These are phyloP conservation scores for Tremellales sp. DNA, from an alignment of 1,284 basidiomycete species.

Conservation along the genomic window DNA sequence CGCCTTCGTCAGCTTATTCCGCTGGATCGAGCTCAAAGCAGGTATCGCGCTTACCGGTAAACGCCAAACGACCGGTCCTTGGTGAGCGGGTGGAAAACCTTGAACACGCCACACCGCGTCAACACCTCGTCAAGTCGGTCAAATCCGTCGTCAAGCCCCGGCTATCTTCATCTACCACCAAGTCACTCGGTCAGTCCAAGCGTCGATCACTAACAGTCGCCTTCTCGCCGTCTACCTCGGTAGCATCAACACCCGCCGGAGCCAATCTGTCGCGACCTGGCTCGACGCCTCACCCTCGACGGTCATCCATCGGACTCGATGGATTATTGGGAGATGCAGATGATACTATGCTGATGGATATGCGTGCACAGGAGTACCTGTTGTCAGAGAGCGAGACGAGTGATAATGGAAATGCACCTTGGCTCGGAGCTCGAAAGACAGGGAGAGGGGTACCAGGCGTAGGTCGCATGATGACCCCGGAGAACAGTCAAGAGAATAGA, in stretches of 20 bases:
- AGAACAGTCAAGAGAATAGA: conserved; percentile 21
- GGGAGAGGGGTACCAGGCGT: conserved; percentile 4
- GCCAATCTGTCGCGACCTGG: conserved; percentile 1
- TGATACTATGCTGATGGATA: conserved; percentile 19
- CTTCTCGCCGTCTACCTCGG: conserved; percentile 8
- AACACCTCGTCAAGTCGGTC: conserved; percentile 2
- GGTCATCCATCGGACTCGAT: conserved; percentile 3
- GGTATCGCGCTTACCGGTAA: neutral
- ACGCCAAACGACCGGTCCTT: conserved; percentile 8
- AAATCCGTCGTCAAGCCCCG: conserved; percentile 4
- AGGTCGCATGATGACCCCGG: conserved; percentile 34
- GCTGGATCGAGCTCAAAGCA: neutral
- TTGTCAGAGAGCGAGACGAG: conserved; percentile 10
- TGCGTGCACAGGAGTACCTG: conserved; percentile 7
- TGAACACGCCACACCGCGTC: neutral
- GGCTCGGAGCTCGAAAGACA: neutral
- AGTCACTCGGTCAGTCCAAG: neutral
- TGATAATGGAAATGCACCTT: neutral
- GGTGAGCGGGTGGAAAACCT: conserved; percentile 17
- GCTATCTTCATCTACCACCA: neutral
- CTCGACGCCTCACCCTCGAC: conserved; percentile 5
- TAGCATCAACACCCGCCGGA: conserved; percentile 3
- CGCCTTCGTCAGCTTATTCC: neutral
- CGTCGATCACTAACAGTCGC: neutral
- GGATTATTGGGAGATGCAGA: conserved; percentile 11